Percentiles rank a stretch among this genome's conserved stretches.
Conservation (phyloP, 2,329 filamentous ascomycete genomes). For the Monosporascus sp. region DNA sequence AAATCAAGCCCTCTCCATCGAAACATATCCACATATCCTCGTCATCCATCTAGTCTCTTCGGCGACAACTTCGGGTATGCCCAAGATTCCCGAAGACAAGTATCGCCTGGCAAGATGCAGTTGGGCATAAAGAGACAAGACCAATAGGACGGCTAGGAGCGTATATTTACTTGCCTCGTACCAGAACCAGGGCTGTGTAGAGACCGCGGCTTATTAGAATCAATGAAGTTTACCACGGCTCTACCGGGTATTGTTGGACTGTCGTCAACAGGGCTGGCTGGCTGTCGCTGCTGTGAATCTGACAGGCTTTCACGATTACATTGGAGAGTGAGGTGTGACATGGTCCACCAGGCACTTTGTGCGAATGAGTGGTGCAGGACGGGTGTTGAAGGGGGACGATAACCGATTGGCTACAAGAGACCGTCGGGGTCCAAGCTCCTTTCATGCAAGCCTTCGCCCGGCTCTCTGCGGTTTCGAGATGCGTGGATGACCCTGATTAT, state of each 20-base stretch:
- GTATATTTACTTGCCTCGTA: conserved; percentile 10
- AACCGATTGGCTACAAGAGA: conserved; percentile 23
- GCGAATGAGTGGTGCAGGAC: conserved; percentile 4
- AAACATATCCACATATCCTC: not conserved
- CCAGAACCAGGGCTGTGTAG: conserved; percentile 15
- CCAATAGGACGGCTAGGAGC: not conserved
- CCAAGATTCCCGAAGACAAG: not conserved
- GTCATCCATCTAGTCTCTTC: not conserved
- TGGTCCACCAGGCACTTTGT: conserved; percentile 37
- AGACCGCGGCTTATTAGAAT: conserved; percentile 21
- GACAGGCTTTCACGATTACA: conserved; percentile 35
- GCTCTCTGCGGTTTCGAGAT: conserved; percentile 31
- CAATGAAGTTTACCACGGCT: conserved; percentile 23
- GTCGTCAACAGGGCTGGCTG: conserved; percentile 29
- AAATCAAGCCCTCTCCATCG: conserved; percentile 1
- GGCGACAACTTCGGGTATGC: not conserved
- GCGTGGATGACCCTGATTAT: conserved; percentile 41
- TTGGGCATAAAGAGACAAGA: not conserved
- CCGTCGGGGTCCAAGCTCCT: conserved; percentile 1
- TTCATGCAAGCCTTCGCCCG: conserved; percentile 17
- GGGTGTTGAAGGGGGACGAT: conserved; percentile 17
- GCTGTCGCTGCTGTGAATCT: conserved; percentile 20
- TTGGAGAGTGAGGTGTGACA: conserved; percentile 49
- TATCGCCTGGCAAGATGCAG: not conserved
- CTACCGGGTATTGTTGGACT: conserved; percentile 41